phyloP scores from a whole-genome alignment of 768 basidiomycete genomes.

The Xanthoconium purpureum region DNA sequence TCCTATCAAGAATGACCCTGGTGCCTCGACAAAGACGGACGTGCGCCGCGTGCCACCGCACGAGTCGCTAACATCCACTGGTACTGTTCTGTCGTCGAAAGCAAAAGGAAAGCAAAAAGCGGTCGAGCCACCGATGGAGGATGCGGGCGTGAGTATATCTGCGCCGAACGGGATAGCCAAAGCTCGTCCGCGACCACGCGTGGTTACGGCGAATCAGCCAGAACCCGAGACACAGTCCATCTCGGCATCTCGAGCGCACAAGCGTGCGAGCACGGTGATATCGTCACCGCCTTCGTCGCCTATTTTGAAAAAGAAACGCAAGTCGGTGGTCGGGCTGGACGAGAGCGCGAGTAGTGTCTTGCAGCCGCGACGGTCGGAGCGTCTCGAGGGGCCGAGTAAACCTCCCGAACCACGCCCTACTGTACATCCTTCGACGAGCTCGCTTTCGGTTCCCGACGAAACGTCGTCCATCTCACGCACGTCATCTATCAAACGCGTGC shows the following conservation, averaged over 20 bases:
- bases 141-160: slow-evolving; percentile 7
- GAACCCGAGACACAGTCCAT: slow-evolving; percentile 8
- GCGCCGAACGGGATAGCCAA: slow-evolving; percentile 11
- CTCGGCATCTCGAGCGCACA: slow-evolving; percentile 18
- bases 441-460: neutral
- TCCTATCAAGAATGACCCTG: slow-evolving; percentile 11
- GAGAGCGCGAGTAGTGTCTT: slow-evolving; percentile 1
- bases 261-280: slow-evolving; percentile 25
- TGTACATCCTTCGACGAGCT: neutral
- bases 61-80: neutral
- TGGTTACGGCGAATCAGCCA: neutral
- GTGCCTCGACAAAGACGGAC: slow-evolving; percentile 11
- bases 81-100: slow-evolving; percentile 20
- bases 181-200: slow-evolving; percentile 8
- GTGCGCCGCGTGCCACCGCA: slow-evolving; percentile 5
- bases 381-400: slow-evolving; percentile 16
- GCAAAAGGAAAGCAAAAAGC: slow-evolving; percentile 34
- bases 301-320: slow-evolving; percentile 27
- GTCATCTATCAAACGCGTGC: slow-evolving; percentile 55
- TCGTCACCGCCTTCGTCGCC: slow-evolving; percentile 22
- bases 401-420: neutral
- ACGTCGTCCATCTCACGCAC: slow-evolving; percentile 9
- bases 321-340: slow-evolving; percentile 6
- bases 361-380: slow-evolving; percentile 19
- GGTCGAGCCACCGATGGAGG: slow-evolving; percentile 14